Conservation (phyloP, 2,329 filamentous ascomycete species). For the Phialophora tarda region DNA sequence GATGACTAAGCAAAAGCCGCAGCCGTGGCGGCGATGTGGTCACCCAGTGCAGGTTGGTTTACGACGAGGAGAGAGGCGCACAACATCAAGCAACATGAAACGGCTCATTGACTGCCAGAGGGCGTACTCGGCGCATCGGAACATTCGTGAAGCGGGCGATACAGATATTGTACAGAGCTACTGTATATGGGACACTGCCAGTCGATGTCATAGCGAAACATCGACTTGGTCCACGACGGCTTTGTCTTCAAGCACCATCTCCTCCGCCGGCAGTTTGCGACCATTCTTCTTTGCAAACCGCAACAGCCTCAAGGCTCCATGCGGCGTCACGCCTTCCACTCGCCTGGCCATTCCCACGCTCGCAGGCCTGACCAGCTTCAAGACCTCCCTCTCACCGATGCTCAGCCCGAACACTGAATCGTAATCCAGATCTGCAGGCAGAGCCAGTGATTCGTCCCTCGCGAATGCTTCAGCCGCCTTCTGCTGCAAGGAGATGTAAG, state of each 20-base stretch:
- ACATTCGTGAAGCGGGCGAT: background rate
- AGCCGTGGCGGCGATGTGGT: no score
- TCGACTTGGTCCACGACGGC: background rate
- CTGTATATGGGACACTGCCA: background rate
- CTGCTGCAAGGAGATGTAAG: conserved; percentile 78
- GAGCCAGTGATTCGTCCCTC: conserved; percentile 74
- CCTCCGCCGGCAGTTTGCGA: conserved; percentile 5
- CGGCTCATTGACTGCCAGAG: background rate
- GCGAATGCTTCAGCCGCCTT: conserved; percentile 69
- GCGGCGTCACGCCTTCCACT: conserved; percentile 72
- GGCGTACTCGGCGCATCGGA: background rate
- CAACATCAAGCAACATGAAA: background rate
- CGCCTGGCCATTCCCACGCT: conserved; percentile 86
- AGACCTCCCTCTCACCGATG: conserved; percentile 74
- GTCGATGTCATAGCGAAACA: background rate
- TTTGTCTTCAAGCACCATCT: background rate
- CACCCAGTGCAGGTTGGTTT: background rate
- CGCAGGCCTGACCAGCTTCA: conserved; percentile 75
- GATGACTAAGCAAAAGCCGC: conserved; percentile 5
- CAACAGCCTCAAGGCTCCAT: conserved; percentile 52
- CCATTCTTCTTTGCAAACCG: conserved; percentile 47
- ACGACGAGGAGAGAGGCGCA: background rate
- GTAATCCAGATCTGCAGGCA: conserved; percentile 81
- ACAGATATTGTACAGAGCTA: background rate
- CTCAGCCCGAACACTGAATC: conserved; percentile 73